Conservation (phyloP, 345 rosid species). For the Rubroshorea leprosula region DNA sequence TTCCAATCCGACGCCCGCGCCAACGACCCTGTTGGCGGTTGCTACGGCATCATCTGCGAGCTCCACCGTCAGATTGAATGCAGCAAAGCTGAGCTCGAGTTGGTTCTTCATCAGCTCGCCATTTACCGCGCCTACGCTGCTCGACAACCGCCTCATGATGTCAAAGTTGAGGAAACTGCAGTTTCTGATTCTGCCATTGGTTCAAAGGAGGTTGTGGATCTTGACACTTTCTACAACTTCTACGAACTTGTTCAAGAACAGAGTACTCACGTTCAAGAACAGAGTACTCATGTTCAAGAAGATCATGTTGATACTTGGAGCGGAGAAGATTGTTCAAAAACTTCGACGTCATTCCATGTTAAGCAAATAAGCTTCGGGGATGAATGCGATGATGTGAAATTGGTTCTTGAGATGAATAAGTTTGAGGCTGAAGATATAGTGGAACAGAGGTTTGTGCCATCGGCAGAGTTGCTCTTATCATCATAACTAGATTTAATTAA, state of each 20-base stretch:
- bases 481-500: slow-evolving; percentile 26
- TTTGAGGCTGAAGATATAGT: slow-evolving; percentile 35
- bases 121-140: slow-evolving; percentile 40
- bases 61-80: slow-evolving; percentile 69
- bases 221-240: slow-evolving; percentile 10
- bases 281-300: slow-evolving; percentile 17
- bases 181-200: slow-evolving; percentile 21
- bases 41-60: slow-evolving; percentile 54
- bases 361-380: slow-evolving; percentile 22
- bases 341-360: slow-evolving; percentile 22
- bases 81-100: slow-evolving; percentile 60
- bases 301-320: slow-evolving; percentile 13
- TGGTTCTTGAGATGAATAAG: slow-evolving; percentile 26
- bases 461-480: slow-evolving; percentile 50
- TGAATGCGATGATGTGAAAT: slow-evolving; percentile 32
- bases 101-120: slow-evolving; percentile 73
- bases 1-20: slow-evolving; percentile 88
- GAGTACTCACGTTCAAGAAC: slow-evolving; percentile 18
- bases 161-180: slow-evolving; percentile 30
- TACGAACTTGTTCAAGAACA: slow-evolving; percentile 25
- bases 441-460: slow-evolving; percentile 45
- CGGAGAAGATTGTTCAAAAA: neutral
- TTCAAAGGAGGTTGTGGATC: slow-evolving; percentile 17
- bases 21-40: slow-evolving; percentile 78
- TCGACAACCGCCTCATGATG: slow-evolving; percentile 21